phyloP scores from a whole-genome alignment of 257 asterid genomes.

The Solanum rostratum region DNA sequence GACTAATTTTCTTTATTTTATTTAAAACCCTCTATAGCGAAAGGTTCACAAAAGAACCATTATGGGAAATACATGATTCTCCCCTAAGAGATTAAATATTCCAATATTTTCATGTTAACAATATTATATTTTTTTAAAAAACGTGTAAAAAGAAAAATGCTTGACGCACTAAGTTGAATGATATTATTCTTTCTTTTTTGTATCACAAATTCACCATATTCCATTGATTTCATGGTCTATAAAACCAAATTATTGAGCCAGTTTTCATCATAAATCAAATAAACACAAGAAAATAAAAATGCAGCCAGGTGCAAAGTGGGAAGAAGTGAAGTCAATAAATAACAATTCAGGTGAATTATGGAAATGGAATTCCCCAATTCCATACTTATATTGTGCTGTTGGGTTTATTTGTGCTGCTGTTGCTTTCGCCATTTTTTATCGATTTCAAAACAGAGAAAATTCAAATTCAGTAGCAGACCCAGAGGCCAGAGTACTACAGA shows the following conservation, averaged over 20 bases:
- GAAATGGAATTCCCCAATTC: background rate
- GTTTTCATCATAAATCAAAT: background rate
- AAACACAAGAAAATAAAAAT: background rate
- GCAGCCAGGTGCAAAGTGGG: background rate
- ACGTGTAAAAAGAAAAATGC: background rate
- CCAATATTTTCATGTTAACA: background rate
- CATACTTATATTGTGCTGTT: background rate
- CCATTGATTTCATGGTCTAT: background rate
- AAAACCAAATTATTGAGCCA: background rate
- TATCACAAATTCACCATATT: background rate
- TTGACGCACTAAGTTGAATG: background rate
- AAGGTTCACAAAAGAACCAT: background rate
- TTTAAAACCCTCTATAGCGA: background rate
- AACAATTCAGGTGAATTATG: background rate
- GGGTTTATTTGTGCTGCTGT: background rate
- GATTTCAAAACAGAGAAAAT: background rate
- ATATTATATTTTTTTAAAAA: background rate
- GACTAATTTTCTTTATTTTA: no score
- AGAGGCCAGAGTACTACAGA: background rate
- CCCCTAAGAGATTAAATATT: background rate
- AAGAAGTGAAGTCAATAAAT: background rate
- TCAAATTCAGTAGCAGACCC: background rate
- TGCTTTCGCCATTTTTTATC: background rate
- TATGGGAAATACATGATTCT: background rate
- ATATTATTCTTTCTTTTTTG: background rate